Evolutionary conservation across 2,329 filamentous ascomycete genomes (phyloP).

Genomic region (Colletotrichum tanaceti): DNA sequence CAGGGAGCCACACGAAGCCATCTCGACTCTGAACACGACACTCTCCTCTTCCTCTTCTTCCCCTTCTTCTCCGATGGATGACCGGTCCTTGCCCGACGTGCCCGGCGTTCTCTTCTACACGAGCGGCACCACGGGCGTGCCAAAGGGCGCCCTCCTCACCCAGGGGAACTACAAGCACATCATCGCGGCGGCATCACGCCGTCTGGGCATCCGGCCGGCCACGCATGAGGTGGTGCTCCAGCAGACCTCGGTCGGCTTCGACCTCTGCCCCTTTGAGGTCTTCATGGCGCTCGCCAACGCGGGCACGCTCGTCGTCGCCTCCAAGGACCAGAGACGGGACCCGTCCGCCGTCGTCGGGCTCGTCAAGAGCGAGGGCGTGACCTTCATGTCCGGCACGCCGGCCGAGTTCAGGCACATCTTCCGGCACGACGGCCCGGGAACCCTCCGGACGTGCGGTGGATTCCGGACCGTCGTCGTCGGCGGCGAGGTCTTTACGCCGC

Average conservation of each 20-base stretch:
- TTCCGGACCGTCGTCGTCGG: constrained; percentile 41
- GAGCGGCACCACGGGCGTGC: constrained; percentile 49
- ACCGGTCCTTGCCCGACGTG: neutral
- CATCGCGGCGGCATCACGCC: constrained; percentile 37
- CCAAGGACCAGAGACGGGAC: constrained; percentile 49
- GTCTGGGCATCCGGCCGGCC: constrained; percentile 32
- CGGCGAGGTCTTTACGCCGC: constrained; percentile 41
- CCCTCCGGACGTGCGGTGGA: constrained; percentile 17
- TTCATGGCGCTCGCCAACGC: constrained; percentile 52
- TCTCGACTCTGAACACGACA: neutral
- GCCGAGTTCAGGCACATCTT: constrained; percentile 54
- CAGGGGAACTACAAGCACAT: constrained; percentile 48
- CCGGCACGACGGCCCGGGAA: constrained; percentile 41
- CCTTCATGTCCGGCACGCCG: constrained; percentile 53
- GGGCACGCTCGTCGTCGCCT: constrained; percentile 51
- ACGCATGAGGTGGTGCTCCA: constrained; percentile 49
- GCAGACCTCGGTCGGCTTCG: constrained; percentile 55
- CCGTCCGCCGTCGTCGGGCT: constrained; percentile 49
- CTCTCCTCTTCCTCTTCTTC: too few relatives aligned
- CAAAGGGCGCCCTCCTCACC: constrained; percentile 55
- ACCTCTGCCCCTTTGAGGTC: constrained; percentile 54
- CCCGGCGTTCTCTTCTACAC: constrained; percentile 50
- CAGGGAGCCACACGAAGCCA: rapidly evolving
- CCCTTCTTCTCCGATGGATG: too few relatives aligned
- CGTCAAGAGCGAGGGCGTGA: constrained; percentile 51